Percentiles rank a stretch among this genome's conserved stretches.
Evolutionary conservation across 805 yeast genomes (phyloP).

Genomic region (Ogataea wickerhamii): DNA sequence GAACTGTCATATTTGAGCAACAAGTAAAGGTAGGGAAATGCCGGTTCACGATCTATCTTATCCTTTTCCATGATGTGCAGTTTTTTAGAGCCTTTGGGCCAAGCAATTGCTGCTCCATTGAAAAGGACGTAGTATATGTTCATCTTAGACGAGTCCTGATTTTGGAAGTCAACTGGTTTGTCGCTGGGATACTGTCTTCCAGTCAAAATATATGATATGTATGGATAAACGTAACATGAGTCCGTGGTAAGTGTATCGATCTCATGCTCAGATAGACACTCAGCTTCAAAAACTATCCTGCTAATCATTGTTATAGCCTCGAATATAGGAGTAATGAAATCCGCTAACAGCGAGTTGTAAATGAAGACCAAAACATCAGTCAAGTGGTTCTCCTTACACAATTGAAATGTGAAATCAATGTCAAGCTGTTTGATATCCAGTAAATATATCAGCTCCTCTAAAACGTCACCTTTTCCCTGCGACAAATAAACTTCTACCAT

Average conservation of each 20-base stretch:
- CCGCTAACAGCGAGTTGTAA: slow-evolving; percentile 67
- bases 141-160: slow-evolving; percentile 42
- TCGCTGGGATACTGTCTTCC: slow-evolving; percentile 83
- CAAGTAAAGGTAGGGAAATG: slow-evolving; percentile 67
- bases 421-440: slow-evolving; percentile 69
- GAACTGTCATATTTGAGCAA: slow-evolving; percentile 55
- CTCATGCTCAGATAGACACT: slow-evolving; percentile 10
- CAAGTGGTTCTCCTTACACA: slow-evolving; percentile 55
- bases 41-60: slow-evolving; percentile 36
- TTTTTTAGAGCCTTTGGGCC: slow-evolving; percentile 41
- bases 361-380: slow-evolving; percentile 65
- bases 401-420: slow-evolving; percentile 65
- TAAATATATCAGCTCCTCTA: slow-evolving; percentile 68
- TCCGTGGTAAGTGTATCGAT: slow-evolving; percentile 10
- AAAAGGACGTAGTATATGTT: slow-evolving; percentile 56
- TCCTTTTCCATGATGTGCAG: slow-evolving; percentile 33
- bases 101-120: slow-evolving; percentile 47
- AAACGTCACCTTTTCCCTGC: slow-evolving; percentile 38
- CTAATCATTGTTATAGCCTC: slow-evolving; percentile 47
- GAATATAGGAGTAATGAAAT: slow-evolving; percentile 66
- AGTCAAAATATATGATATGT: slow-evolving; percentile 64
- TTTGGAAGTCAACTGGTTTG: slow-evolving; percentile 35
- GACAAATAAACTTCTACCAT: slow-evolving; percentile 52
- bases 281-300: slow-evolving; percentile 10
- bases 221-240: slow-evolving; percentile 46